phyloP scores from a whole-genome alignment of 2,329 filamentous ascomycete species.

The Fusarium incarnatum region DNA sequence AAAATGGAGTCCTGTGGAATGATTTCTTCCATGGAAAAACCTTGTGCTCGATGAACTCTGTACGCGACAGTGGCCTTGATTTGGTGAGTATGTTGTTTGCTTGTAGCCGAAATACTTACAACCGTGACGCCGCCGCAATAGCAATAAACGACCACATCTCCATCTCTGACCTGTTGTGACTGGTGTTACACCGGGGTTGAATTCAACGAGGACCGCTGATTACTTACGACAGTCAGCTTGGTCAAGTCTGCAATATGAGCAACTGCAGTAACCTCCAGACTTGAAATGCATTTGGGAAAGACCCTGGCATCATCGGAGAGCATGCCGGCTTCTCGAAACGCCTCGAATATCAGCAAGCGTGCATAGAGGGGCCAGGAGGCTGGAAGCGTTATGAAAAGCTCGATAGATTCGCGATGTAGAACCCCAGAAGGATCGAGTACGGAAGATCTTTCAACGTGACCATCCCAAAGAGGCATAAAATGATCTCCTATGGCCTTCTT shows the following conservation, averaged over 20 bases:
- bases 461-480: neutral
- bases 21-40: neutral
- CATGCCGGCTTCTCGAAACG: neutral
- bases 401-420: neutral
- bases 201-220: too few relatives aligned
- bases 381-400: neutral
- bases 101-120: neutral
- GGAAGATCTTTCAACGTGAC: neutral
- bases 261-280: slow-evolving; percentile 1
- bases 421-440: neutral
- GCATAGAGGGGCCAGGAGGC: neutral
- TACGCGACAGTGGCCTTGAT: neutral
- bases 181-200: neutral
- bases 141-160: neutral
- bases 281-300: neutral
- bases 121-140: neutral
- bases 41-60: neutral
- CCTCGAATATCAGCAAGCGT: neutral
- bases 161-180: neutral
- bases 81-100: neutral
- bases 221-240: neutral
- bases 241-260: neutral
- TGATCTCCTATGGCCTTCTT: neutral
- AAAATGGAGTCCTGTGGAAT: neutral
- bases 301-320: neutral